Conservation (phyloP, 176 grass and related monocot species). For the Thinopyrum elongatum region DNA sequence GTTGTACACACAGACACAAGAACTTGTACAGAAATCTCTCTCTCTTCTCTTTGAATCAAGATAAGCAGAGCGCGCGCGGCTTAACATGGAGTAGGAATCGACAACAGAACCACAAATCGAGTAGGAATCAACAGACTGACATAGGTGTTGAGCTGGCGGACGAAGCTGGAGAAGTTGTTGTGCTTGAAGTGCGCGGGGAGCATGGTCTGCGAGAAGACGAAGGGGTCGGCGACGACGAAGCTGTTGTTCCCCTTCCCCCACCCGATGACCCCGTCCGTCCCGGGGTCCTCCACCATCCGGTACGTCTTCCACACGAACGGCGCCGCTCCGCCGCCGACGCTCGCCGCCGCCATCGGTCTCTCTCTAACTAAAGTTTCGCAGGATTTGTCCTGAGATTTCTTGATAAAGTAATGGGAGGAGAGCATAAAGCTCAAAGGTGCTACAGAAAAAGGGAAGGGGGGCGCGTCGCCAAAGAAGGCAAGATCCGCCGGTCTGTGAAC, state of each 20-base stretch:
- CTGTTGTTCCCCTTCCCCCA: constrained; percentile 68
- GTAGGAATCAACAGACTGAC: constrained; percentile 17
- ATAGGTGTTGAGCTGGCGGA: constrained; percentile 83
- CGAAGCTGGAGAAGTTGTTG: constrained; percentile 96
- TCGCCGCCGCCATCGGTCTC: background rate
- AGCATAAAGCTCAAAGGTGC: background rate
- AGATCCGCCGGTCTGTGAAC: background rate
- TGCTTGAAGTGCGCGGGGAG: constrained; percentile 85
- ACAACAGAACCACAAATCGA: background rate
- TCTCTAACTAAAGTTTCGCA: background rate
- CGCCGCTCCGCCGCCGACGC: constrained; percentile 22
- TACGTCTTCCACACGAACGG: constrained; percentile 89
- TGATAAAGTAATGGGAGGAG: constrained; percentile 3
- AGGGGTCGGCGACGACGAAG: constrained; percentile 73
- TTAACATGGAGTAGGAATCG: too few species aligned
- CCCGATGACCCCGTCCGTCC: constrained; percentile 57
- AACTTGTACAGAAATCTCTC: too few species aligned
- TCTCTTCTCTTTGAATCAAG: background rate
- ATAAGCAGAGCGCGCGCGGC: background rate
- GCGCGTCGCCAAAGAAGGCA: constrained; percentile 14
- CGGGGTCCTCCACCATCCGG: constrained; percentile 71
- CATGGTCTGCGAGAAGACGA: constrained; percentile 72
- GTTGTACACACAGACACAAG: background rate
- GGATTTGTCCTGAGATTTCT: background rate
- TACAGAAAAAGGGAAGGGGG: background rate